Evolutionary conservation across 805 yeast species (phyloP).

Genomic region (Schwanniomyces occidentalis): DNA sequence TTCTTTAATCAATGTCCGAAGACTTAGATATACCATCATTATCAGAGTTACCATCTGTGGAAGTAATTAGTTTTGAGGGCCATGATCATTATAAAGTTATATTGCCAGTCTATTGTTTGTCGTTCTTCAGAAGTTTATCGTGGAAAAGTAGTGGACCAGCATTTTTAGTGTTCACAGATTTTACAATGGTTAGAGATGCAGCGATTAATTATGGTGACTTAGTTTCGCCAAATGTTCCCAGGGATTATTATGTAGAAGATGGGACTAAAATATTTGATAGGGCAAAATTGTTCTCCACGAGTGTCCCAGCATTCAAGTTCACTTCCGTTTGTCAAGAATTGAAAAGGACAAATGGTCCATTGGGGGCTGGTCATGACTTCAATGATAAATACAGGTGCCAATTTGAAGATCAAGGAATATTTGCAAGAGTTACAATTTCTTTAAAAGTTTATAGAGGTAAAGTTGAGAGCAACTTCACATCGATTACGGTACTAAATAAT

Average conservation of each 20-base stretch:
- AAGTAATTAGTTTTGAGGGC: conserved; percentile 2
- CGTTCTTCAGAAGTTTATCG: conserved; percentile 7
- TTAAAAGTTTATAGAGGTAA: conserved; percentile 10
- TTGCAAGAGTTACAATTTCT: conserved; percentile 8
- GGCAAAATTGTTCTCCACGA: conserved; percentile 8
- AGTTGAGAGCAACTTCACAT: conserved; percentile 10
- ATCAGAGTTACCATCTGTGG: conserved; percentile 8
- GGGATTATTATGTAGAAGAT: conserved; percentile 5
- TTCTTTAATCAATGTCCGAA: no score
- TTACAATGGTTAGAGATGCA: conserved; percentile 8
- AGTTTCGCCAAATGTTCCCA: conserved; percentile 4
- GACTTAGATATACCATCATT: conserved; percentile 5
- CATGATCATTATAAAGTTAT: conserved; percentile 7
- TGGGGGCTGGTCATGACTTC: conserved; percentile 8
- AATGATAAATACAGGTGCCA: conserved; percentile 7
- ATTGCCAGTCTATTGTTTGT: conserved; percentile 12
- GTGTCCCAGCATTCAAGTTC: conserved; percentile 8
- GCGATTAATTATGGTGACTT: conserved; percentile 4
- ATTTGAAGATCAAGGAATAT: conserved; percentile 11
- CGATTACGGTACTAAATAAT: conserved; percentile 3
- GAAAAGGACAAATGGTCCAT: conserved; percentile 2
- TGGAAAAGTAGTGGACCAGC: conserved; percentile 13
- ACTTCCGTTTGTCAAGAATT: conserved; percentile 5
- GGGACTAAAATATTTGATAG: background rate
- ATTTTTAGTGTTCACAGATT: conserved; percentile 13